Conservation (phyloP, 2,329 filamentous ascomycete genomes). For the Paradendryphiella salina region DNA sequence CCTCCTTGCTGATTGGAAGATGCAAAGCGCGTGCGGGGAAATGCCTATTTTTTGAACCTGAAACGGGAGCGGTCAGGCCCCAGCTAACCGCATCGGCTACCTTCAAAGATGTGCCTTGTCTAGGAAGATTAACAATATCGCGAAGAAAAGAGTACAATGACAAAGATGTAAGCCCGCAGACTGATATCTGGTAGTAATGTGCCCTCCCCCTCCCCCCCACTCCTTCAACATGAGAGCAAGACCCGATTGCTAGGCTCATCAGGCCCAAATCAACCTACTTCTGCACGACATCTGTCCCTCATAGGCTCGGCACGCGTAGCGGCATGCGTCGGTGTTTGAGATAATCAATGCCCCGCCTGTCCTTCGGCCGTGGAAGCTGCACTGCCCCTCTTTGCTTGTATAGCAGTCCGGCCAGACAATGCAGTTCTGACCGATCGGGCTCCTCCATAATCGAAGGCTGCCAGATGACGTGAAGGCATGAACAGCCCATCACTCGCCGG, state of each 20-base stretch:
- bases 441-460: conserved; percentile 19
- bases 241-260: too few relatives aligned
- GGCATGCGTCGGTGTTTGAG: conserved; percentile 19
- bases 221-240: too few relatives aligned
- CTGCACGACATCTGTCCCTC: conserved; percentile 7
- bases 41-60: conserved; percentile 12
- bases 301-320: conserved; percentile 10
- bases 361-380: conserved; percentile 20
- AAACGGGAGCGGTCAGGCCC: conserved; percentile 13
- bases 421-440: conserved; percentile 21
- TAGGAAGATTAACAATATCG: conserved; percentile 4
- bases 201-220: too few relatives aligned
- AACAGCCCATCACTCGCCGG: conserved; percentile 18
- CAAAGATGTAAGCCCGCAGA: not conserved
- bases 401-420: conserved; percentile 15
- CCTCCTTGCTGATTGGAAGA: conserved; percentile 7
- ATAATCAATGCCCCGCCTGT: conserved; percentile 16
- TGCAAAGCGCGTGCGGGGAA: conserved; percentile 14
- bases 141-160: not conserved
- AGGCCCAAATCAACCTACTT: not conserved
- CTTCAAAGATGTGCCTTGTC: conserved; percentile 5
- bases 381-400: conserved; percentile 27
- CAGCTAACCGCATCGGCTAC: conserved; percentile 7
- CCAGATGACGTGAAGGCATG: conserved; percentile 31
- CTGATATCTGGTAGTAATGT: not conserved